These are phyloP conservation scores for Lentithecium fluviatile DNA, from an alignment of 495 filamentous ascomycete genomes.

Conservation along the genomic window DNA sequence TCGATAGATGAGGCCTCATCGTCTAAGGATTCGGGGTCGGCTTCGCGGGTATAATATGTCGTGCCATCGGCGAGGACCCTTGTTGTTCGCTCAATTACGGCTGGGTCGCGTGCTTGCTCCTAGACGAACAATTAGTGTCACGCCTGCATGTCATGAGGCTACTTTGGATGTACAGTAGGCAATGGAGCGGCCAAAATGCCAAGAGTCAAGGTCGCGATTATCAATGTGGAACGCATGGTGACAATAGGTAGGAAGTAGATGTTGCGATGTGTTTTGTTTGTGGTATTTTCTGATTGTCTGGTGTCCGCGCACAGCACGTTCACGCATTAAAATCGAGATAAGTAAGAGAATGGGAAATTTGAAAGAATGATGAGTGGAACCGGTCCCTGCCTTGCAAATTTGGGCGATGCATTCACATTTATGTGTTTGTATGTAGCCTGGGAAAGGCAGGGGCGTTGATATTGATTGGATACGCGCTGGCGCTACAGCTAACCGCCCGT, in stretches of 20 bases:
- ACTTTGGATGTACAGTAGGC: background rate
- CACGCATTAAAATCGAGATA: constrained; percentile 1
- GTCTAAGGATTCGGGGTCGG: constrained; percentile 3
- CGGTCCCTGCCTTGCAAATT: constrained; percentile 2
- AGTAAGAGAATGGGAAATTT: constrained; percentile 3
- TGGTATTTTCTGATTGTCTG: constrained; percentile 4
- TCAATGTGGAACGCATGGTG: constrained; percentile 4
- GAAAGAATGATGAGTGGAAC: constrained; percentile 3
- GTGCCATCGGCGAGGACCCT: constrained; percentile 2
- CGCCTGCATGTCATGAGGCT: background rate
- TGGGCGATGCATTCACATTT: constrained; percentile 2
- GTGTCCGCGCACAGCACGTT: constrained; percentile 1
- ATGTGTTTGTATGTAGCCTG: constrained; percentile 2
- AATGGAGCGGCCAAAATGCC: background rate
- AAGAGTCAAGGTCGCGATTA: constrained; percentile 3
- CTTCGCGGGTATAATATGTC: constrained; percentile 3
- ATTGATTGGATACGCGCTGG: constrained; percentile 4
- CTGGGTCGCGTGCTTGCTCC: constrained; percentile 2
- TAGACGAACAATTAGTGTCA: background rate
- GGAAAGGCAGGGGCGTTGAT: background rate
- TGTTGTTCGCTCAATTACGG: constrained; percentile 4
- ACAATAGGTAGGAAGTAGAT: constrained; percentile 3
- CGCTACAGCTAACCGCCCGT: constrained; percentile 2
- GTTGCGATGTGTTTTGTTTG: constrained; percentile 5
- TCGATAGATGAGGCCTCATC: constrained; percentile 4